phyloP scores from a whole-genome alignment of 257 asterid genomes.

The Thymus mandschuricus region DNA sequence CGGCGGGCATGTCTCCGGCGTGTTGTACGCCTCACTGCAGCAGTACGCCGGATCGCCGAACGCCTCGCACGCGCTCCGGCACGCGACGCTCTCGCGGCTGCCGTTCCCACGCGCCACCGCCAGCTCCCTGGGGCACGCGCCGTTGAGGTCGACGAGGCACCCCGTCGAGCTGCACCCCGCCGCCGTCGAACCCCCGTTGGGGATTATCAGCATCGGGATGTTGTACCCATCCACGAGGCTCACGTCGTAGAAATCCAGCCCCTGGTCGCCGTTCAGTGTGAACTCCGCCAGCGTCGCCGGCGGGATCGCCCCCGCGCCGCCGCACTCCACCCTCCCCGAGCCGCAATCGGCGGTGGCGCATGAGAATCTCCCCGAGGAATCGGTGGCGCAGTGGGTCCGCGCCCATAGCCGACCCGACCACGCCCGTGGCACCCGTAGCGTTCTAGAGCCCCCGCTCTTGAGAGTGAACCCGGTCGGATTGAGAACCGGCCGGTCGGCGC shows the following conservation, averaged over 20 bases:
- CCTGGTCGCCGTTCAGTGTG: slow-evolving; percentile 86
- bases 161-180: slow-evolving; percentile 80
- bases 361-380: slow-evolving; percentile 55
- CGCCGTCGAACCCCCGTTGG: slow-evolving; percentile 69
- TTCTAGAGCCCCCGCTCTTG: slow-evolving; percentile 63
- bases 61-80: slow-evolving; percentile 98
- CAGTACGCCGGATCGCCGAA: slow-evolving; percentile 82
- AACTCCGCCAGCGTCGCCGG: slow-evolving; percentile 98
- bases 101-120: slow-evolving; percentile 65
- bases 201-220: slow-evolving; percentile 79
- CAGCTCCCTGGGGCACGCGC: slow-evolving; percentile 80
- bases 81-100: slow-evolving; percentile 62
- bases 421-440: slow-evolving; percentile 63
- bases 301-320: slow-evolving; percentile 84
- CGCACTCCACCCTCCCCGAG: slow-evolving; percentile 77
- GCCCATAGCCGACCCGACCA: slow-evolving; percentile 99
- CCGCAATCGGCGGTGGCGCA: slow-evolving; percentile 93
- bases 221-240: slow-evolving; percentile 96
- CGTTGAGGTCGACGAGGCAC: slow-evolving; percentile 81
- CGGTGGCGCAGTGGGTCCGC: slow-evolving; percentile 72
- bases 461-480: slow-evolving; percentile 78
- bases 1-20: slow-evolving; percentile 93
- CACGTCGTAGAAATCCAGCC: slow-evolving; percentile 88
- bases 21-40: slow-evolving; percentile 78
- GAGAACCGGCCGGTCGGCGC: slow-evolving; percentile 68